phyloP scores from a whole-genome alignment of 1,139 yeast species.

The Pichia kudriavzevii region DNA sequence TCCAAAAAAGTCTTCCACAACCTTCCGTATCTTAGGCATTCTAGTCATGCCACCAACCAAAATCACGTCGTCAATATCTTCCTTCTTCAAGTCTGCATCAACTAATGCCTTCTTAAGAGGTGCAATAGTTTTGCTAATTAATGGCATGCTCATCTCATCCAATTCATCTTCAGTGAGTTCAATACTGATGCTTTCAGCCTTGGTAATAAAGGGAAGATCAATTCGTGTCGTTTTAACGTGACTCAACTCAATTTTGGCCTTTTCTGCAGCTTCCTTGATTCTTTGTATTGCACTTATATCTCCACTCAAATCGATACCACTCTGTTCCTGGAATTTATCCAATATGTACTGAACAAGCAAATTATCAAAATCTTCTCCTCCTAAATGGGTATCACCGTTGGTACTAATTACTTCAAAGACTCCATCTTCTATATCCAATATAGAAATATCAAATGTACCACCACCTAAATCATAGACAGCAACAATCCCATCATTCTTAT shows the following conservation, averaged over 20 bases:
- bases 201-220: slow-evolving; percentile 54
- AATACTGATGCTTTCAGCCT: slow-evolving; percentile 38
- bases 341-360: slow-evolving; percentile 48
- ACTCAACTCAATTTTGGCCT: slow-evolving; percentile 61
- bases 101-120: slow-evolving; percentile 62
- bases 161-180: slow-evolving; percentile 54
- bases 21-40: slow-evolving; percentile 64
- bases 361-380: slow-evolving; percentile 78
- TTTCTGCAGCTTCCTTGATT: slow-evolving; percentile 65
- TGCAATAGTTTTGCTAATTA: slow-evolving; percentile 54
- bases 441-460: slow-evolving; percentile 77
- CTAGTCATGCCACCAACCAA: slow-evolving; percentile 83
- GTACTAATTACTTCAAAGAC: slow-evolving; percentile 78
- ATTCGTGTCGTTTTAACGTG: slow-evolving; percentile 50
- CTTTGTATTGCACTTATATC: slow-evolving; percentile 54
- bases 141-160: slow-evolving; percentile 52
- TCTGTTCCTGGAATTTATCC: slow-evolving; percentile 36
- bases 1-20: slow-evolving; percentile 50
- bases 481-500: slow-evolving; percentile 54
- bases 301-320: slow-evolving; percentile 38
- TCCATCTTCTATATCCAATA: slow-evolving; percentile 71
- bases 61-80: slow-evolving; percentile 63
- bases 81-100: slow-evolving; percentile 58
- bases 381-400: slow-evolving; percentile 79
- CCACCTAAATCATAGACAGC: slow-evolving; percentile 83